Percentiles rank a stretch among this genome's conserved stretches.
These are phyloP conservation scores for Trypethelium eluteriae DNA, from an alignment of 495 filamentous ascomycete genomes.

Conservation along the genomic window DNA sequence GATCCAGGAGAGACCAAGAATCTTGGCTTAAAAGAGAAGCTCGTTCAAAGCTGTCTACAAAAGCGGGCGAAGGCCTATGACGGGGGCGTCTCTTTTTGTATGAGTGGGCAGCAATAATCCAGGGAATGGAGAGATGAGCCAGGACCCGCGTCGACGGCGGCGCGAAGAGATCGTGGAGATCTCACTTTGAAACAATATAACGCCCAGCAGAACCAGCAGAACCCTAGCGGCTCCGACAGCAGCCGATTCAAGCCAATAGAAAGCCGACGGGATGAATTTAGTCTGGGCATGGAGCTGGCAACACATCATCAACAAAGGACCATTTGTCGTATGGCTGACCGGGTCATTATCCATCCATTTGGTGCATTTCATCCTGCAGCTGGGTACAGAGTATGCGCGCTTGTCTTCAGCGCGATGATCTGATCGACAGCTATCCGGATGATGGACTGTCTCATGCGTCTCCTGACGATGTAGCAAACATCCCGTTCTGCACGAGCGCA, in stretches of 20 bases:
- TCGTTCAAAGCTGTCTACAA: background rate
- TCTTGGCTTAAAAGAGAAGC: background rate
- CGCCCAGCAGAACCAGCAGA: no score
- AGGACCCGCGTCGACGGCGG: constrained; percentile 3
- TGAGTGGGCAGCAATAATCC: background rate
- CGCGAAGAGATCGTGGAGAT: background rate
- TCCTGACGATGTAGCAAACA: no score
- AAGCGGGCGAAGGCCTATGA: background rate
- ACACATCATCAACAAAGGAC: constrained; percentile 1
- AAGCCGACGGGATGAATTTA: background rate
- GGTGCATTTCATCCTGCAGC: no score
- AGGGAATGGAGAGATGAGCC: background rate
- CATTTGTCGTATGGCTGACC: no score
- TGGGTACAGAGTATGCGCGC: no score
- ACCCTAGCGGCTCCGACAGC: constrained; percentile 3
- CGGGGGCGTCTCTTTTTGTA: background rate
- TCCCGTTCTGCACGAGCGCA: no score
- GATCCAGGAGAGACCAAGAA: background rate
- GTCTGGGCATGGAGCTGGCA: background rate
- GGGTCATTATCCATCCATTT: background rate
- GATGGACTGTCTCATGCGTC: no score
- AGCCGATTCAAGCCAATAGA: constrained; percentile 7
- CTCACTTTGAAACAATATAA: constrained; percentile 6
- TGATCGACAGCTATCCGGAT: no score
- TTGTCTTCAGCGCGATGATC: no score